Conservation (phyloP, 2,329 filamentous ascomycete genomes). For the Cadophora sp. region DNA sequence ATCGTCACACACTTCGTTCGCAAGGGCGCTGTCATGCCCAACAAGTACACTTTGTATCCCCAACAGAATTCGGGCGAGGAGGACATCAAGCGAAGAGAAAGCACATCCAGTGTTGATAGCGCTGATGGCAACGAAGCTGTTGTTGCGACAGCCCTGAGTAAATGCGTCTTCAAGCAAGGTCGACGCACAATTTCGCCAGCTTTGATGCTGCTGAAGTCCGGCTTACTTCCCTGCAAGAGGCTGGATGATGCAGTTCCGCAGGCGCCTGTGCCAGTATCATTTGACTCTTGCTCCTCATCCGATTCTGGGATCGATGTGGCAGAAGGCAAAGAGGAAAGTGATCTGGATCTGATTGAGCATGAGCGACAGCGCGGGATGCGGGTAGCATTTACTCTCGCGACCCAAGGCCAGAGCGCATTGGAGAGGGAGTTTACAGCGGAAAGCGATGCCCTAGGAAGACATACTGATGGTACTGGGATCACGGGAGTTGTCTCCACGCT, state of each 20-base stretch:
- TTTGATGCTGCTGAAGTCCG: constrained; percentile 63
- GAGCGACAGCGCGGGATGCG: constrained; percentile 37
- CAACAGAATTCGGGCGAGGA: constrained; percentile 37
- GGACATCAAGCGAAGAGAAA: constrained; percentile 9
- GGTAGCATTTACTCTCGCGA: constrained; percentile 30
- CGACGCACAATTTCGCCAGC: constrained; percentile 71
- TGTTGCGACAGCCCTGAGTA: constrained; percentile 58
- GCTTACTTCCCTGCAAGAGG: constrained; percentile 60
- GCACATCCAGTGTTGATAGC: constrained; percentile 14
- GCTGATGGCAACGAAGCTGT: constrained; percentile 28
- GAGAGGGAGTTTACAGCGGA: constrained; percentile 38
- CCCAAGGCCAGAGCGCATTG: constrained; percentile 36
- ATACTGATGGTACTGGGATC: constrained; percentile 48
- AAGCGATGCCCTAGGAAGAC: constrained; percentile 46
- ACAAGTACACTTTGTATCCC: constrained; percentile 45
- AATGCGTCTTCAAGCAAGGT: constrained; percentile 66
- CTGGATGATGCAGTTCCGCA: constrained; percentile 12
- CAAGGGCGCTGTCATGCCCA: constrained; percentile 47
- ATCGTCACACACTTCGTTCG: constrained; percentile 59
- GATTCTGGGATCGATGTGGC: constrained; percentile 35
- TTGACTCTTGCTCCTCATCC: constrained; percentile 28
- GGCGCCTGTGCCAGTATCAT: not conserved
- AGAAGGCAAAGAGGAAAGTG: constrained; percentile 24
- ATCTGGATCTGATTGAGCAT: constrained; percentile 30
- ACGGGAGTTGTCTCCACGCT: constrained; percentile 47